Base-by-base conservation (phyloP, 2,329 filamentous ascomycete species). In the Apiospora koreana region DNA sequence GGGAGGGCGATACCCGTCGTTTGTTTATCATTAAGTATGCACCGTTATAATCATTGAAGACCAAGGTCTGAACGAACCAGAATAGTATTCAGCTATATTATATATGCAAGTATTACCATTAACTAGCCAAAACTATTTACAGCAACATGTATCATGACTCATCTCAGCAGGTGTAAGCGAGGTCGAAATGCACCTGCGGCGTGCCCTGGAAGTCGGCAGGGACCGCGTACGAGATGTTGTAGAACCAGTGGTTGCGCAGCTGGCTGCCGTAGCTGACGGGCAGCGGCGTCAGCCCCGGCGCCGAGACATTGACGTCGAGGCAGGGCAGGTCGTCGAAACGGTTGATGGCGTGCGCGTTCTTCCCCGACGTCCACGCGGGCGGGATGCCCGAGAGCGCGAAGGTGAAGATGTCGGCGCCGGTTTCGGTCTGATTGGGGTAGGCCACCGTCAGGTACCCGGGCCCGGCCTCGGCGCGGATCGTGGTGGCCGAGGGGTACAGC, bases 221-320 rank as follows among this genome's bases (percentile, higher is more conserved):
- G 1, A 86, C 83, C 3, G 76, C 79, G 71, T 84, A 86, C 2
- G 83, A 84, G 35, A 86, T 78, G 48, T 86, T 86, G 45, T 85
- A 85, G 25, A 81, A 82, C 71, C 78, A 77, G 67, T 85, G 83
- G 67, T 84, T 77, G 54, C 81, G 78, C 64, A 86, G 74, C 10
- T 74, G 75, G 14, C 74, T 73, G 0, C 81, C 81, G 68, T 85
- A 84, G 3, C 77, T 74, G 2, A 81, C 79, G 1, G 79, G 78
- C 71, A 80, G 76, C 58, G 77, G 74, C 58, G 79, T 76, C 35
- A 85, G 69, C 0, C 83, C 83, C 2, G 78, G 74, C 1, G 83
- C 82, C 5, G 76, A 72, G 0, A 85, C 79, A 23, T 77, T 80
- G 23, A 84, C 79, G 64, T 75, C 75, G 41, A 85, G 73, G 69